Percentiles rank a stretch among this genome's conserved stretches.
These are phyloP conservation scores for Vigna trinervia DNA, from an alignment of 306 rosid genomes.

Conservation along the genomic window DNA sequence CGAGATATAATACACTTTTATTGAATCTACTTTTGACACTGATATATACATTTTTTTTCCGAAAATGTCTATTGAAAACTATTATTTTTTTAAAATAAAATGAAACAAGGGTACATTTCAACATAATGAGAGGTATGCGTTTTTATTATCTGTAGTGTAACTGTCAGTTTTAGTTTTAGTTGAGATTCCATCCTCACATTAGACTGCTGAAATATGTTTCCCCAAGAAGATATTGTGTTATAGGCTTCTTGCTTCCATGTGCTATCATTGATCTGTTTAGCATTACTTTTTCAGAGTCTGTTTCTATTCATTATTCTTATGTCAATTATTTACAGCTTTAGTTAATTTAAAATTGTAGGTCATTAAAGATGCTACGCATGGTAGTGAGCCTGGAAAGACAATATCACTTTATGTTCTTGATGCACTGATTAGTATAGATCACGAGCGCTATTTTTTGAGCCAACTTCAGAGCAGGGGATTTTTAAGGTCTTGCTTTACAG, in stretches of 20 bases:
- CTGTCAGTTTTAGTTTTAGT: not conserved
- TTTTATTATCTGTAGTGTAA: not conserved
- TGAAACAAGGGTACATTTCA: not conserved
- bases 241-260: conserved; percentile 25
- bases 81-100: not conserved
- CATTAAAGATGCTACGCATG: conserved; percentile 88
- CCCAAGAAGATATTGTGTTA: not conserved
- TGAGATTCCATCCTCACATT: conserved; percentile 7
- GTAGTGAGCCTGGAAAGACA: conserved; percentile 96
- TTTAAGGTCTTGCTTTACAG: conserved; percentile 77
- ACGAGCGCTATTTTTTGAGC: conserved; percentile 79
- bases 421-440: conserved; percentile 88
- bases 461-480: conserved; percentile 97
- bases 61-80: not conserved
- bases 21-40: no score
- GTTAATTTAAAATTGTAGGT: conserved; percentile 59
- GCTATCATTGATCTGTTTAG: conserved; percentile 15
- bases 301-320: conserved; percentile 19
- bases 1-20: no score
- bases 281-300: conserved; percentile 14
- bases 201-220: not conserved
- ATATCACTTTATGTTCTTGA: conserved; percentile 84
- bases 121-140: not conserved
- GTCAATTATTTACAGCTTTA: conserved; percentile 36
- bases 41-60: not conserved